Evolutionary conservation across 139 green algal genomes (phyloP).

Genomic region (Chlamydomonas eustigma): DNA sequence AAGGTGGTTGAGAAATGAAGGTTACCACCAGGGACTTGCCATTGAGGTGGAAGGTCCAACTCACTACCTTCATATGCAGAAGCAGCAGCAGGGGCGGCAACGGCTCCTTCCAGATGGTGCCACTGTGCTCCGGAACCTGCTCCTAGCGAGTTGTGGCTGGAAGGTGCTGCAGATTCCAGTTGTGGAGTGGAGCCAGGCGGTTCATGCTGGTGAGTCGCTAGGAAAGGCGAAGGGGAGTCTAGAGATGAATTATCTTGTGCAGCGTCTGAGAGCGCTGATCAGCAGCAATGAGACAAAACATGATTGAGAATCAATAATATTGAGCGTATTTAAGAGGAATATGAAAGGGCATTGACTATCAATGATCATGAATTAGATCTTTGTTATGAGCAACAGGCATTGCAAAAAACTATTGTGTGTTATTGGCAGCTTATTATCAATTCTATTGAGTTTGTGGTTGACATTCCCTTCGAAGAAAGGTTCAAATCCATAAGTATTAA

Average conservation of each 20-base stretch:
- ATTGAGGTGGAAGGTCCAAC: conserved; percentile 1
- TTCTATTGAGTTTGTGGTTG: no score
- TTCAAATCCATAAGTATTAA: no score
- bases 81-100: no score
- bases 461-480: no score
- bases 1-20: background rate
- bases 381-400: background rate
- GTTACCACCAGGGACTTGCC: background rate
- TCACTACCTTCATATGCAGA: background rate
- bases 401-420: no score
- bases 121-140: background rate
- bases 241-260: background rate
- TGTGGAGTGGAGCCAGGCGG: background rate
- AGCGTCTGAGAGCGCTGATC: background rate
- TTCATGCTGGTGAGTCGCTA: no score
- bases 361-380: background rate
- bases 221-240: background rate
- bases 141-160: background rate
- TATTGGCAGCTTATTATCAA: no score
- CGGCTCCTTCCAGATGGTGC: background rate
- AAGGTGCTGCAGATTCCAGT: background rate
- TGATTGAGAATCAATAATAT: background rate
- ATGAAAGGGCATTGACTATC: no score
- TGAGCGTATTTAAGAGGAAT: background rate
- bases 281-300: background rate